A percentile compares a stretch with the other conserved stretches of the same genome.
Conservation (phyloP, 75 land plant species). For the Pseudotsuga menziesii region DNA sequence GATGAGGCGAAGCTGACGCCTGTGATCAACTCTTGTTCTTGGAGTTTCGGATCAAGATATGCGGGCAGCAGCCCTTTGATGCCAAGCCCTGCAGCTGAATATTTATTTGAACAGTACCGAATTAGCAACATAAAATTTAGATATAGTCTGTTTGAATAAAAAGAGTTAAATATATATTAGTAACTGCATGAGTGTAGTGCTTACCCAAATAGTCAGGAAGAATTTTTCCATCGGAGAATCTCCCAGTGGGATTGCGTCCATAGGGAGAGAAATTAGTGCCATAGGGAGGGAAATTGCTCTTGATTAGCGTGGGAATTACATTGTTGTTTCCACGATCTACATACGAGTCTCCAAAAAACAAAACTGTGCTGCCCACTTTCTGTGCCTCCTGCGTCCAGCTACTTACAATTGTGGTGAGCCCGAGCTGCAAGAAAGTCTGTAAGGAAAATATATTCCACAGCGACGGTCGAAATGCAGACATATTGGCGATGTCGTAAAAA, state of each 20-base stretch:
- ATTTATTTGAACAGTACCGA: neutral
- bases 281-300: conserved; percentile 19
- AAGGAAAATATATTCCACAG: too few species aligned
- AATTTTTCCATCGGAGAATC: conserved; percentile 24
- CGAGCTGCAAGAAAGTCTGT: too few species aligned
- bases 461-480: too few species aligned
- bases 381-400: too few species aligned
- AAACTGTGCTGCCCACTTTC: conserved; percentile 3
- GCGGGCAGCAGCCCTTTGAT: neutral
- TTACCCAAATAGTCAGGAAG: conserved; percentile 20
- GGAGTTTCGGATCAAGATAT: neutral
- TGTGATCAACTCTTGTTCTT: neutral
- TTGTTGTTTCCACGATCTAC: conserved; percentile 27
- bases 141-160: too few species aligned
- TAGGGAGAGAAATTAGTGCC: conserved; percentile 29
- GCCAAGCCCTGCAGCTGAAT: neutral
- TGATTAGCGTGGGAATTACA: neutral
- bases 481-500: too few species aligned
- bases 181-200: too few species aligned
- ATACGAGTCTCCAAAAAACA: conserved; percentile 24
- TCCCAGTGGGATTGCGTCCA: conserved; percentile 12
- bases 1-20: neutral
- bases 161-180: too few species aligned
- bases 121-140: too few species aligned
- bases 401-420: too few species aligned